Conservation (phyloP, 2,329 filamentous ascomycete species). For the Aureobasidium uvarum region DNA sequence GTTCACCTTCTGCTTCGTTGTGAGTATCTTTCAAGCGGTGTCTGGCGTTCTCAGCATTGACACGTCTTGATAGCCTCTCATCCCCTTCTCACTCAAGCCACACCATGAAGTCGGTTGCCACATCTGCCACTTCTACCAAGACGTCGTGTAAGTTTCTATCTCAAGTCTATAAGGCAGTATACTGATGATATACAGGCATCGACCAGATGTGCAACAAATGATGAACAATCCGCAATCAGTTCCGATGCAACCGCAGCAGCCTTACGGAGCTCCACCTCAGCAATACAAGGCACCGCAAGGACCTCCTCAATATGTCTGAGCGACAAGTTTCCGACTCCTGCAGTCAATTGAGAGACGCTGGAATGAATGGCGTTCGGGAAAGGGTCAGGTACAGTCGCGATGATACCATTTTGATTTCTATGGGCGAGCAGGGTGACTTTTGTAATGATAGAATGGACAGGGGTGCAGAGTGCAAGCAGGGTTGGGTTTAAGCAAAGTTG, state of each 20-base stretch:
- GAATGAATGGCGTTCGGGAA: not conserved
- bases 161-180: too few species aligned
- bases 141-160: conserved; percentile 42
- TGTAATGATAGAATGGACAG: not conserved
- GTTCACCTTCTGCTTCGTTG: conserved; percentile 78
- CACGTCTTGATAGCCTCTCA: conserved; percentile 55
- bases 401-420: conserved; percentile 21
- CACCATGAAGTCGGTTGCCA: conserved; percentile 65
- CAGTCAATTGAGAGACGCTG: not conserved
- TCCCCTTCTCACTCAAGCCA: conserved; percentile 63
- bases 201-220: conserved; percentile 41
- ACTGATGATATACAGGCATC: conserved; percentile 28
- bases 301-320: conserved; percentile 30
- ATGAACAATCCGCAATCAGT: conserved; percentile 36
- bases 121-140: conserved; percentile 73
- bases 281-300: conserved; percentile 32
- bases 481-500: conserved; percentile 25
- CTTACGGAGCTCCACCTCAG: conserved; percentile 33
- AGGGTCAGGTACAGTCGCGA: not conserved
- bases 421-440: not conserved
- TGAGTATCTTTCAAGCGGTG: conserved; percentile 35
- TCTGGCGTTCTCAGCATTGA: not conserved
- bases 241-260: conserved; percentile 39
- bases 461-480: not conserved
- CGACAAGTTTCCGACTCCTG: too few species aligned